These are phyloP conservation scores for Balansia obtecta DNA, from an alignment of 2,329 filamentous ascomycete genomes.

Conservation along the genomic window DNA sequence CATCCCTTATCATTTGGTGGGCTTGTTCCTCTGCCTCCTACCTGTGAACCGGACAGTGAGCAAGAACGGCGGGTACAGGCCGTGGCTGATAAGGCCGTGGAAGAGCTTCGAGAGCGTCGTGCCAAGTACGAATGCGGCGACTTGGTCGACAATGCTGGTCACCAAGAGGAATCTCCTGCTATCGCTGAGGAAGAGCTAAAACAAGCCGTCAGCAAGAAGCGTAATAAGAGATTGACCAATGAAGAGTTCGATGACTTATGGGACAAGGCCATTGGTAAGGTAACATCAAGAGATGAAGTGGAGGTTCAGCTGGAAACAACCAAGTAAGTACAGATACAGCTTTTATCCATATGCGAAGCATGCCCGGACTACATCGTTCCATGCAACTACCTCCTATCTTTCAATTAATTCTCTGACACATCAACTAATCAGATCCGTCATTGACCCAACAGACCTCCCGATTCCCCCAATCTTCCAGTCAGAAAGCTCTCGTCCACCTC, in stretches of 20 bases:
- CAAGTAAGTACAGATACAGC: conserved; percentile 36
- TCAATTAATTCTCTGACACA: conserved; percentile 36
- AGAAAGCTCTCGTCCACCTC: conserved; percentile 68
- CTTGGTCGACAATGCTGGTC: conserved; percentile 47
- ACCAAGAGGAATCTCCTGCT: conserved; percentile 43
- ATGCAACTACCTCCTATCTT: not conserved
- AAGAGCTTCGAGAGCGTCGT: conserved; percentile 71
- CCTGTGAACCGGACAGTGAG: conserved; percentile 88
- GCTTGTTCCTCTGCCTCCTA: conserved; percentile 71
- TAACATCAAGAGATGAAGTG: conserved; percentile 50
- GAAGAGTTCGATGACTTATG: conserved; percentile 88
- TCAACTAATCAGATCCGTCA: conserved; percentile 77
- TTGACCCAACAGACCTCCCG: conserved; percentile 59
- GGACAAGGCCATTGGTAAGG: conserved; percentile 59
- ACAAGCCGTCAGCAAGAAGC: conserved; percentile 59
- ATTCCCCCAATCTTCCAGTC: conserved; percentile 48
- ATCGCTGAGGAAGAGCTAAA: conserved; percentile 64
- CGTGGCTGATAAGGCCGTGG: conserved; percentile 77
- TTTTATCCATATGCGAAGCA: conserved; percentile 5
- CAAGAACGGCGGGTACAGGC: conserved; percentile 78
- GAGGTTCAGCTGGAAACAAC: conserved; percentile 28
- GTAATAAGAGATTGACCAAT: conserved; percentile 71
- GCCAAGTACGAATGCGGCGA: conserved; percentile 88
- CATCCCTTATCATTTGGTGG: conserved; percentile 78
- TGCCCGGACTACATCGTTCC: not conserved